Conservation (phyloP, 768 basidiomycete genomes). For the Antrodiella citrinella region DNA sequence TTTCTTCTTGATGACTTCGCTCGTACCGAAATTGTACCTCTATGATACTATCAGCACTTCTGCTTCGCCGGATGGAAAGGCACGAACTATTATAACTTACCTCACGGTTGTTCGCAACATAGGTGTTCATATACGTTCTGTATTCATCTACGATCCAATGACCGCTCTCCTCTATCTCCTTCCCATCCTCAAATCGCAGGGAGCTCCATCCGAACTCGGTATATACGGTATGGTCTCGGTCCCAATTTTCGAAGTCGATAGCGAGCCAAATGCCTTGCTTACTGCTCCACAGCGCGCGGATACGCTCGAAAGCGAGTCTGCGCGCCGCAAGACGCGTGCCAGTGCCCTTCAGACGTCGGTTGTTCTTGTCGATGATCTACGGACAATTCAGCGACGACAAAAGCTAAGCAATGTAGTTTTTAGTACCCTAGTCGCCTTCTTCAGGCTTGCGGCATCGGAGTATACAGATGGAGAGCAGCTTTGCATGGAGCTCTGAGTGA, state of each 20-base stretch:
- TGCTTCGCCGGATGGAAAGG: no score
- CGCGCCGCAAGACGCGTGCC: constrained; percentile 46
- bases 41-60: no score
- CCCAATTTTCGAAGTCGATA: constrained; percentile 82
- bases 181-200: constrained; percentile 46
- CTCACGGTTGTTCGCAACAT: constrained; percentile 50
- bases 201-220: constrained; percentile 81
- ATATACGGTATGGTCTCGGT: constrained; percentile 59
- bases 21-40: constrained; percentile 60
- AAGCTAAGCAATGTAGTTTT: not conserved
- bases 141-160: constrained; percentile 55
- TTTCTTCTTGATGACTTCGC: constrained; percentile 42
- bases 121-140: constrained; percentile 61
- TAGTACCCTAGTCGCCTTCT: constrained; percentile 50
- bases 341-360: constrained; percentile 65
- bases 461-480: constrained; percentile 53
- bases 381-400: not conserved
- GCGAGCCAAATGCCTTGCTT: constrained; percentile 68
- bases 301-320: constrained; percentile 59
- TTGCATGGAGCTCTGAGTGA: constrained; percentile 50
- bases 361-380: constrained; percentile 72
- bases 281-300: constrained; percentile 53
- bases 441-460: constrained; percentile 43
- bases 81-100: constrained; percentile 6
- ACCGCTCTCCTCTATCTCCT: constrained; percentile 37